A percentile compares a stretch with the other conserved stretches of the same genome.
Evolutionary conservation across 768 basidiomycete genomes (phyloP).

Genomic region (Leccinellum albellum): DNA sequence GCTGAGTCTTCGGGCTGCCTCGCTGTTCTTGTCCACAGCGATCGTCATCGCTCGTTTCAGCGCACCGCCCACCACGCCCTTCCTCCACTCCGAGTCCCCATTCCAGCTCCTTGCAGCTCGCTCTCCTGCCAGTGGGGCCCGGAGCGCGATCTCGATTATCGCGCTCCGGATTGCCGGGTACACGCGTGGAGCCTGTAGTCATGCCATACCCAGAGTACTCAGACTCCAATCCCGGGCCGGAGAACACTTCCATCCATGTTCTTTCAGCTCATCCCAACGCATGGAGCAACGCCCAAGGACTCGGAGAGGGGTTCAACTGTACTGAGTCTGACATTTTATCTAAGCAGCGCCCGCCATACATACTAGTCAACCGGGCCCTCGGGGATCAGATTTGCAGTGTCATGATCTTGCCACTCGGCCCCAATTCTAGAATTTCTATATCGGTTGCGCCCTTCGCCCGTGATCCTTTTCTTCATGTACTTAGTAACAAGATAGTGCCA

Average conservation of each 20-base stretch:
- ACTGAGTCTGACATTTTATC: background rate
- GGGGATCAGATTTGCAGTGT: background rate
- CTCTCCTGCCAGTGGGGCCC: background rate
- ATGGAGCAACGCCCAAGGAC: background rate
- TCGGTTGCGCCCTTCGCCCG: background rate
- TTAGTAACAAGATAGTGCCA: background rate
- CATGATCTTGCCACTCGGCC: background rate
- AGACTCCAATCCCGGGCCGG: background rate
- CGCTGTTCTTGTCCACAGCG: no score
- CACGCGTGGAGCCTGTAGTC: no score
- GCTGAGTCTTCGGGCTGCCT: no score
- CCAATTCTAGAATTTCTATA: background rate
- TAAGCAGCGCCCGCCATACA: background rate
- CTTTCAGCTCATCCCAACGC: background rate
- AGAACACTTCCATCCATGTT: background rate
- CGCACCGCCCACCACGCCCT: background rate
- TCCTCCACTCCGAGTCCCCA: background rate
- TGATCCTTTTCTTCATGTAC: background rate
- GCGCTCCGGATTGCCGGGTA: background rate
- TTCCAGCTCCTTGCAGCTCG: background rate
- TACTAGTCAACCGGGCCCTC: background rate
- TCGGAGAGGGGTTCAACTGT: background rate
- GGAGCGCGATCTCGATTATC: no score
- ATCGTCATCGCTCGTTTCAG: background rate
- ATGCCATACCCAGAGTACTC: background rate